phyloP scores from a whole-genome alignment of 164 flowering plant species.

The Tetracentron sinense region DNA sequence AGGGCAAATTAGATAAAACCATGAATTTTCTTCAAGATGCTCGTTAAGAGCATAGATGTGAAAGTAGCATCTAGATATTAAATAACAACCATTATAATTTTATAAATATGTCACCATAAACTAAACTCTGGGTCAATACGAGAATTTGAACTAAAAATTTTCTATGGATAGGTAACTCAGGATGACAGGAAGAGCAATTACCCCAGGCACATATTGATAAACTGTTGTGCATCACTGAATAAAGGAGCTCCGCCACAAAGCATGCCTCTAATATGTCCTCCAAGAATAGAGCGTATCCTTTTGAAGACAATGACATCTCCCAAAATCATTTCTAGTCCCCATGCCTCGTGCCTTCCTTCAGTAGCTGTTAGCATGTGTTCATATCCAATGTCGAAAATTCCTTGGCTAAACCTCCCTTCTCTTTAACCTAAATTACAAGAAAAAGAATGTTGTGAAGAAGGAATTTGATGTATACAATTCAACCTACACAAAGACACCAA shows the following conservation, averaged over 20 bases:
- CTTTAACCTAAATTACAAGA: slow-evolving; percentile 56
- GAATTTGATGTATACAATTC: neutral
- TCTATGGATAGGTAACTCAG: slow-evolving; percentile 13
- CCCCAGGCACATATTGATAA: slow-evolving; percentile 85
- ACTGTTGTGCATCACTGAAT: slow-evolving; percentile 78
- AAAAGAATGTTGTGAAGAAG: neutral
- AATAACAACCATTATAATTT: neutral
- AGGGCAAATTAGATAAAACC: too few species aligned
- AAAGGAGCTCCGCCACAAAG: slow-evolving; percentile 98
- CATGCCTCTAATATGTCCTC: slow-evolving; percentile 70
- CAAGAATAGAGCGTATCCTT: slow-evolving; percentile 60
- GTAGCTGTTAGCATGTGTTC: slow-evolving; percentile 64
- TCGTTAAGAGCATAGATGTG: too few species aligned
- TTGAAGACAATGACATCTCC: slow-evolving; percentile 74
- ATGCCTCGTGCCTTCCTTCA: slow-evolving; percentile 92
- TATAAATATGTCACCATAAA: neutral
- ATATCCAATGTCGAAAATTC: slow-evolving; percentile 63
- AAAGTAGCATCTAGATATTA: too few species aligned
- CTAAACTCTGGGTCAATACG: neutral
- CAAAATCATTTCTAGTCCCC: slow-evolving; percentile 69
- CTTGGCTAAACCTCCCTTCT: slow-evolving; percentile 67
- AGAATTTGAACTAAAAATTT: neutral
- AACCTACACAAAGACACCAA: neutral
- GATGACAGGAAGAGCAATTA: too few species aligned
- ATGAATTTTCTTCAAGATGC: too few species aligned